Evolutionary conservation across 176 grass and related monocot genomes (phyloP), one percentile per base, ranked within the genome.

Genomic region (Avena insularis): DNA sequence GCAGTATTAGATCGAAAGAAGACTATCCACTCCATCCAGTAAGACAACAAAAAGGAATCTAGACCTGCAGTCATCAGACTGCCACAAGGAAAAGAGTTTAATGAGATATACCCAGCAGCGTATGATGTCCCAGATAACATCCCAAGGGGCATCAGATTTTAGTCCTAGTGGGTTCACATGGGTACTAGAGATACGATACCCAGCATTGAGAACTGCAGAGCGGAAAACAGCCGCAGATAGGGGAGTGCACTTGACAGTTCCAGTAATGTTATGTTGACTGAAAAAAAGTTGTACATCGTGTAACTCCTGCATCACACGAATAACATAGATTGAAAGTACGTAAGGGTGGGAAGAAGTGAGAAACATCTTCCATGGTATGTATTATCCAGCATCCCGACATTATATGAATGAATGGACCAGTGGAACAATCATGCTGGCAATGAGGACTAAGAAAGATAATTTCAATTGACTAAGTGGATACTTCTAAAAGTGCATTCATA

Each of bases 51-150:
- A 76, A 54, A 53, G 8, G 73, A 31, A 29, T 25, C 6, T 53
- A 51, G 49, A 76, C 16, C 78, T 64, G 16, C 45, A 69, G 83
- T 33, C 35, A 70, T 40, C 35, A 70, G 67, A 70, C 40, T 70
- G 19, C 33, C 7, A 70, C 16, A 20, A 40, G 67, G 67, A 43
- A 43, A 70, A 19, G 7, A 70, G 16, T 43, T 38, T 70, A 38
- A 70, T 2, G 33, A 82, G 40, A 66, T 35, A 55, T 92, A 99
- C 97, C 97, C 97, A 99, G 75, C 97, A 99, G 40, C 94, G 90
- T 90, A 99, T 96, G 77, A 96, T 96, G 80, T 96, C 97, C 94
- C 92, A 99, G 90, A 99, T 94, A 31, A 99, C 92, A 85, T 99
- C 88, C 94, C 92, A 96, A 67, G 97, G 94, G 83, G 94, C 94